These are phyloP conservation scores for Botrytis tulipae DNA, from an alignment of 2,329 filamentous ascomycete genomes.

Conservation along the genomic window DNA sequence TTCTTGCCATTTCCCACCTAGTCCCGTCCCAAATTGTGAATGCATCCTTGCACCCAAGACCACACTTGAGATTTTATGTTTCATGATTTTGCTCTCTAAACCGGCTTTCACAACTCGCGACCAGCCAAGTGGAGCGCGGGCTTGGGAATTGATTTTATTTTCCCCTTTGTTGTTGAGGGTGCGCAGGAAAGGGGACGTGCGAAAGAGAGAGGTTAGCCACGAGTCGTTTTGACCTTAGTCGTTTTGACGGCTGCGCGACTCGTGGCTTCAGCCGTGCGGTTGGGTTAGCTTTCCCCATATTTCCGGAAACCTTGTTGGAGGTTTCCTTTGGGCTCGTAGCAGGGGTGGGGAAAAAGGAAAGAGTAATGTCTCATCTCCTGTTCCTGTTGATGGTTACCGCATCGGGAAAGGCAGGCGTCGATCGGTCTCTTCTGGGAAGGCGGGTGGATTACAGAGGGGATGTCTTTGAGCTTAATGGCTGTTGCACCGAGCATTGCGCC, in stretches of 20 bases:
- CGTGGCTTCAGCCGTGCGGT: conserved; percentile 6
- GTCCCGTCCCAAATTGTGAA: not conserved
- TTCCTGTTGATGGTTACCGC: conserved; percentile 1
- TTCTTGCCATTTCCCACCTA: not conserved
- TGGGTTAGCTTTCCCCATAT: conserved; percentile 6
- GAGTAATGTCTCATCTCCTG: conserved; percentile 4
- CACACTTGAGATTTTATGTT: conserved; percentile 4
- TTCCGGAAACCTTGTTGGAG: not conserved
- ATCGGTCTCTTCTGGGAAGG: not conserved
- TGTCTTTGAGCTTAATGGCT: conserved; percentile 8
- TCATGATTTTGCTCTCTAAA: not conserved
- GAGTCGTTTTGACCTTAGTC: conserved; percentile 8
- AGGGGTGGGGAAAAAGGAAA: not conserved
- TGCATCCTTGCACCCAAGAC: not conserved
- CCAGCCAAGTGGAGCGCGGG: not conserved
- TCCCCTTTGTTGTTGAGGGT: not conserved
- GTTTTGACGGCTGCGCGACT: not conserved
- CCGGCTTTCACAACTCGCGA: not conserved
- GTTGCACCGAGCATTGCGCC: conserved; percentile 8
- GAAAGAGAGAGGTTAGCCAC: conserved; percentile 6
- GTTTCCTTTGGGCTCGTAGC: not conserved
- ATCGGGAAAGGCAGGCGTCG: not conserved
- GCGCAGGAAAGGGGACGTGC: conserved; percentile 12
- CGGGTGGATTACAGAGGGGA: not conserved
- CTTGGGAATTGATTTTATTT: not conserved